These are phyloP conservation scores for Globisporangium barbulae DNA, from an alignment of 352 stramenopile species.

Conservation along the genomic window DNA sequence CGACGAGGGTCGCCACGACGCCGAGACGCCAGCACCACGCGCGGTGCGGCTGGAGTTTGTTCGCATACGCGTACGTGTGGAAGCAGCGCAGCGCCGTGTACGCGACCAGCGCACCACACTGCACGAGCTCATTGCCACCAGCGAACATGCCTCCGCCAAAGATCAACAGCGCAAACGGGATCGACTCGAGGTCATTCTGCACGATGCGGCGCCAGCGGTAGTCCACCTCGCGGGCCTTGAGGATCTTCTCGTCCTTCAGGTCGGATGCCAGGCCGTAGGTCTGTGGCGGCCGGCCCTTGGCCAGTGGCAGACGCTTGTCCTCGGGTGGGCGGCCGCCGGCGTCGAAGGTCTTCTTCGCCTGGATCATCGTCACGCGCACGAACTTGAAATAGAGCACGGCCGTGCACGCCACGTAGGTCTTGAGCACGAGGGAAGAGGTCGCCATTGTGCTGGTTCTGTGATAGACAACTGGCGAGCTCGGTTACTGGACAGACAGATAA, in stretches of 20 bases:
- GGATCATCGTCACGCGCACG: constrained; percentile 48
- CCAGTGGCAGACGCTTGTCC: constrained; percentile 38
- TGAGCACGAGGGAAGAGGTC: too few species aligned
- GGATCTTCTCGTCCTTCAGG: too few species aligned
- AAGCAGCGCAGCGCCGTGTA: constrained; percentile 38
- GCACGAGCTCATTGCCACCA: constrained; percentile 27
- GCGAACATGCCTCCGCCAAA: constrained; percentile 30
- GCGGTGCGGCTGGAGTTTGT: constrained; percentile 37
- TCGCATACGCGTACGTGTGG: constrained; percentile 43
- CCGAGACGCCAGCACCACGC: constrained; percentile 10
- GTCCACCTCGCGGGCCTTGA: constrained; percentile 23
- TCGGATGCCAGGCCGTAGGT: constrained; percentile 29
- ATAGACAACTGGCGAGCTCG: too few species aligned
- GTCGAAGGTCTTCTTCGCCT: constrained; percentile 52
- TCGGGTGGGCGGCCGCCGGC: constrained; percentile 43
- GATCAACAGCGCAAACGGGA: constrained; percentile 37
- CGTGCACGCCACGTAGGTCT: too few species aligned
- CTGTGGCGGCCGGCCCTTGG: constrained; percentile 34
- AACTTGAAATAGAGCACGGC: constrained; percentile 76
- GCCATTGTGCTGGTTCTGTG: too few species aligned
- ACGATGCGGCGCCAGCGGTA: constrained; percentile 42
- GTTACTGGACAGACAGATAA: too few species aligned
- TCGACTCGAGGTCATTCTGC: constrained; percentile 44
- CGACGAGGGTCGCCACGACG: background rate
- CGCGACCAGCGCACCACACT: too few species aligned